Conservation (phyloP, 345 rosid species). For the Camelina laxa region DNA sequence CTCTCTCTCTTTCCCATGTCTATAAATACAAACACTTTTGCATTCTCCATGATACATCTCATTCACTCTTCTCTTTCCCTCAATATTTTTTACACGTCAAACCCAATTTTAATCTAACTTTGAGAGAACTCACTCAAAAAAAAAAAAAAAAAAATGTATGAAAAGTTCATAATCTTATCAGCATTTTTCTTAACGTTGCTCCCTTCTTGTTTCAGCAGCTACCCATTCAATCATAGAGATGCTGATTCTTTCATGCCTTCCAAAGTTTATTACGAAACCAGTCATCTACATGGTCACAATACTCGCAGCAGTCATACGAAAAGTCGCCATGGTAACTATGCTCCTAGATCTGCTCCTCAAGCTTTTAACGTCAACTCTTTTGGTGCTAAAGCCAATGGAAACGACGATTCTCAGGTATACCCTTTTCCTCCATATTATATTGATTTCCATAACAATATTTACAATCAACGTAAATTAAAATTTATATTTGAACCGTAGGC, state of each 20-base stretch:
- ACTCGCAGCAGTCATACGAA: neutral
- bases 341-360: constrained; percentile 42
- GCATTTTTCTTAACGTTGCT: constrained; percentile 31
- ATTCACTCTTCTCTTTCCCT: constrained; percentile 29
- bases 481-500: constrained; percentile 48
- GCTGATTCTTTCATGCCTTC: constrained; percentile 25
- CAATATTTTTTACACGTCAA: constrained; percentile 33
- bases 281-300: constrained; percentile 35
- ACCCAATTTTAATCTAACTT: constrained; percentile 47
- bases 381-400: constrained; percentile 64
- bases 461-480: neutral
- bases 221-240: constrained; percentile 34
- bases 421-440: neutral
- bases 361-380: constrained; percentile 54
- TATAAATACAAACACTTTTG: constrained; percentile 41
- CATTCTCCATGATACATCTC: constrained; percentile 34
- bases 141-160: constrained; percentile 28
- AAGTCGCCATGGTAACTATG: constrained; percentile 14
- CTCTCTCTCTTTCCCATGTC: constrained; percentile 13
- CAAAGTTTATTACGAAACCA: constrained; percentile 27
- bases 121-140: constrained; percentile 15
- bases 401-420: constrained; percentile 62
- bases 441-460: neutral
- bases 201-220: constrained; percentile 37
- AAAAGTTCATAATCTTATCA: constrained; percentile 24